Percentiles rank a stretch among this genome's conserved stretches.
Conservation (phyloP, 1,284 basidiomycete genomes). For the Uromyces viciae-fabae region DNA sequence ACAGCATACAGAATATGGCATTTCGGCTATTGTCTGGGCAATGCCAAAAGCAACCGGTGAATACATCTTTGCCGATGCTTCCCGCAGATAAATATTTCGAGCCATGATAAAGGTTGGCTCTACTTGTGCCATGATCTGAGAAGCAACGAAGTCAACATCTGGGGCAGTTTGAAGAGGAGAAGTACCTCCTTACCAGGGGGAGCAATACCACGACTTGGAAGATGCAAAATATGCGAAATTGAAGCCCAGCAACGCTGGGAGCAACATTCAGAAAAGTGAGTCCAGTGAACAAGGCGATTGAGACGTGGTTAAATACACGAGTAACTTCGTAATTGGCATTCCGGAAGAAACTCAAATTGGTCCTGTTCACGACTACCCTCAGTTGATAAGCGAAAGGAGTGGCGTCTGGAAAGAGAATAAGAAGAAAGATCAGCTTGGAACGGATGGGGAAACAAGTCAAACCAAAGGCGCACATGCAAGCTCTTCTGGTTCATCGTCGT, state of each 20-base stretch:
- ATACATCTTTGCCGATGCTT: conserved; percentile 64
- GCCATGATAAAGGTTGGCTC: conserved; percentile 82
- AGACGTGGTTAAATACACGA: conserved; percentile 63
- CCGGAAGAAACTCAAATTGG: conserved; percentile 74
- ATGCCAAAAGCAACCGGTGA: conserved; percentile 76
- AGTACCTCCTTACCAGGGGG: conserved; percentile 16
- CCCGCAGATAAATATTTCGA: conserved; percentile 67
- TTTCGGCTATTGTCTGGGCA: conserved; percentile 74
- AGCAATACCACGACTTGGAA: conserved; percentile 46
- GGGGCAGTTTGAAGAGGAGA: too few species aligned
- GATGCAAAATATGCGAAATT: conserved; percentile 77
- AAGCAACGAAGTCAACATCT: conserved; percentile 10
- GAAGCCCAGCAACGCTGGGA: conserved; percentile 66
- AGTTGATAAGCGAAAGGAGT: conserved; percentile 76
- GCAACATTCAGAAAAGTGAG: conserved; percentile 80
- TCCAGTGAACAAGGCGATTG: conserved; percentile 71
- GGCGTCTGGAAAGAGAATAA: conserved; percentile 55
- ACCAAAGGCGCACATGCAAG: too few species aligned
- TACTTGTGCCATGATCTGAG: conserved; percentile 70
- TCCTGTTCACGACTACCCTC: conserved; percentile 68
- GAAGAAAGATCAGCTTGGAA: conserved; percentile 54
- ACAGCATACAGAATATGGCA: conserved; percentile 69
- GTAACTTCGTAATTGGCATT: conserved; percentile 76
- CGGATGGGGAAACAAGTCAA: too few species aligned
- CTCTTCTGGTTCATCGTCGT: conserved; percentile 45